Base-by-base conservation (phyloP, 2,329 filamentous ascomycete genomes). In the Nigrospora oryzae region DNA sequence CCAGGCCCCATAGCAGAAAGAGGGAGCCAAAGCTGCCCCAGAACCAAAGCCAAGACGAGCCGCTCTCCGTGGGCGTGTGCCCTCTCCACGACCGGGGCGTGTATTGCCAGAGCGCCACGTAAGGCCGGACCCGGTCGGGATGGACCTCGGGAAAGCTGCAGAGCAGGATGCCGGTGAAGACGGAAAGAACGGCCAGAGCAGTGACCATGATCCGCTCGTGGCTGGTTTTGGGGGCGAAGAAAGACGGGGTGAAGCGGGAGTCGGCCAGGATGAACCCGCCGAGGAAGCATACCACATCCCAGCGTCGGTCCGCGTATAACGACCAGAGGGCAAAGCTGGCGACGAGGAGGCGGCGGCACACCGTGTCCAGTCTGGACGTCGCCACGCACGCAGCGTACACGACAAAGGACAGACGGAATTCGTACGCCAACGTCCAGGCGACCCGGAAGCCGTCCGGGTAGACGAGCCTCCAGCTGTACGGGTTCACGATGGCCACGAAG, bases 321-420 rank as follows among this genome's bases (percentile, higher is more conserved):
- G 23, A 28, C 23, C 23, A 28, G 23, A 28, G 23, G 23, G 23
- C 23, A 28, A 28, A 28, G 5, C 5, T 10, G 23, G 23, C 23
- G 5, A 28, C 23, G 5, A 28, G 23, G 5, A 28, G 23, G 23
- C 23, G 23, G 23, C 23, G 23, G 5, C 23, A 28, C 5, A 28
- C 5, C 5, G 23, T 28, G 23, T 37, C 38, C 15, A 11, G 31
- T 10, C 10, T 28, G 23, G 23, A 40, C 15, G 38, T 41, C 15
- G 38, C 32, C 14, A 45, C 15, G 19, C 43, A 45, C 33, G 41
- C n/a, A 12, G 41, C 14, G 23, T 34, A 45, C 3, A 45, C 15
- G 38, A 36, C 14, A 31, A 45, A 28, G 23, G 43, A 45, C 10
- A 38, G 38, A 11, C 43, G 43, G n/a, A 30, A 45, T 16, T 45